A percentile compares a stretch with the other conserved stretches of the same genome.
These are phyloP conservation scores for Pulveroboletus sp. DNA, from an alignment of 768 basidiomycete genomes.

Conservation along the genomic window DNA sequence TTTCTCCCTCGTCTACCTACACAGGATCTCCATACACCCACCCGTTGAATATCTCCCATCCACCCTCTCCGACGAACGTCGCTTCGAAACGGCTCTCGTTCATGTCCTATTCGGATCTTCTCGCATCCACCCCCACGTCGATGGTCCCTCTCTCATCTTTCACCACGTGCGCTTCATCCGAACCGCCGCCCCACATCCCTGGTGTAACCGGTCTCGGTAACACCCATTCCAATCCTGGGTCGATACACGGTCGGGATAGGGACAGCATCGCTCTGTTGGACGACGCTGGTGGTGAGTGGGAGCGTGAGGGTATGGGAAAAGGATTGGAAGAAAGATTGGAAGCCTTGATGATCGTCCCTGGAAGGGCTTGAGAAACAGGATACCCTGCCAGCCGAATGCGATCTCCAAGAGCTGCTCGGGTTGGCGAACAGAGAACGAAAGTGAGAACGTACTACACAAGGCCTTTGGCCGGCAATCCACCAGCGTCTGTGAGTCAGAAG, in stretches of 20 bases:
- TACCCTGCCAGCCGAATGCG: background rate
- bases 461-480: background rate
- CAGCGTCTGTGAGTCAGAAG: background rate
- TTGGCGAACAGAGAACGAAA: background rate
- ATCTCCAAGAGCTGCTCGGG: background rate
- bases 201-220: constrained; percentile 46
- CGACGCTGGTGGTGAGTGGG: constrained; percentile 82
- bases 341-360: constrained; percentile 37
- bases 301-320: constrained; percentile 74
- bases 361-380: constrained; percentile 16
- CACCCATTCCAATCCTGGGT: constrained; percentile 23
- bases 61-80: constrained; percentile 44
- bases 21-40: constrained; percentile 24
- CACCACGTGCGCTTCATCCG: constrained; percentile 54
- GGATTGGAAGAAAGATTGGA: constrained; percentile 84
- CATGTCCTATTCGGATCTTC: constrained; percentile 82
- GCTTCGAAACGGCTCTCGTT: constrained; percentile 76
- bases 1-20: constrained; percentile 25
- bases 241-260: constrained; percentile 29
- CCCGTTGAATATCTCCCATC: constrained; percentile 26
- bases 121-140: constrained; percentile 69
- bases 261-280: constrained; percentile 48
- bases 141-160: constrained; percentile 69
- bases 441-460: background rate
- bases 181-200: constrained; percentile 74